Percentiles rank a stretch among this genome's conserved stretches.
Evolutionary conservation across 2,329 filamentous ascomycete species (phyloP).

Genomic region (Colletotrichum theobromicola): DNA sequence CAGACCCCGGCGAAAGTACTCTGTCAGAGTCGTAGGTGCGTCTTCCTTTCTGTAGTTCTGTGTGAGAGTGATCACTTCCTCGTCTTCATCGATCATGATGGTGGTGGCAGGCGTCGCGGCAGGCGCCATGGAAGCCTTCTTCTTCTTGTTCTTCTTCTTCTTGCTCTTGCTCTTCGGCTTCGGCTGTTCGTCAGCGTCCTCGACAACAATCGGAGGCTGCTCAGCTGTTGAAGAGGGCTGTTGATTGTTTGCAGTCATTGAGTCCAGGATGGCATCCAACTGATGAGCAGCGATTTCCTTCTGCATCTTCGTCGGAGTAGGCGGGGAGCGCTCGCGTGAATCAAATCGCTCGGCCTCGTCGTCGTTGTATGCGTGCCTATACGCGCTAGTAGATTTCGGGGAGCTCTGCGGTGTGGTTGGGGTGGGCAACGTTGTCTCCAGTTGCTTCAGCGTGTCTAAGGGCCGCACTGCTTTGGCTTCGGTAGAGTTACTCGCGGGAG

Average conservation of each 20-base stretch:
- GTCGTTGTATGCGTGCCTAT: neutral
- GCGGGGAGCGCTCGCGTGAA: neutral
- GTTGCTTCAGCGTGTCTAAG: neutral
- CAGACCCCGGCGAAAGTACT: neutral
- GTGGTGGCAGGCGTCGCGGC: neutral
- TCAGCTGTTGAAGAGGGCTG: neutral
- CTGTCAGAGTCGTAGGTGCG: neutral
- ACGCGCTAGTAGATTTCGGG: neutral
- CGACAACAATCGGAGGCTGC: neutral
- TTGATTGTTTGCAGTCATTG: neutral
- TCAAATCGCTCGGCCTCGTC: neutral
- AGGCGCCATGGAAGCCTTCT: constrained; percentile 7
- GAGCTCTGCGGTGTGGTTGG: neutral
- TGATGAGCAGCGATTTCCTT: neutral
- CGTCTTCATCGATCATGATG: neutral
- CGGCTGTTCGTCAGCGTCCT: neutral
- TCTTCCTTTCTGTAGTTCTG: neutral
- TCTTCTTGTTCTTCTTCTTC: constrained; percentile 33
- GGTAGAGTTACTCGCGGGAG: neutral
- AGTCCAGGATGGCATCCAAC: neutral
- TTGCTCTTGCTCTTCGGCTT: constrained; percentile 24
- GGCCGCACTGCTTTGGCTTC: neutral
- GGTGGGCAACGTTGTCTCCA: neutral
- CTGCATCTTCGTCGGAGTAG: neutral
- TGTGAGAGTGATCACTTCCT: neutral